These are phyloP conservation scores for Dothistroma septosporum DNA, from an alignment of 2,329 filamentous ascomycete genomes.

Conservation along the genomic window DNA sequence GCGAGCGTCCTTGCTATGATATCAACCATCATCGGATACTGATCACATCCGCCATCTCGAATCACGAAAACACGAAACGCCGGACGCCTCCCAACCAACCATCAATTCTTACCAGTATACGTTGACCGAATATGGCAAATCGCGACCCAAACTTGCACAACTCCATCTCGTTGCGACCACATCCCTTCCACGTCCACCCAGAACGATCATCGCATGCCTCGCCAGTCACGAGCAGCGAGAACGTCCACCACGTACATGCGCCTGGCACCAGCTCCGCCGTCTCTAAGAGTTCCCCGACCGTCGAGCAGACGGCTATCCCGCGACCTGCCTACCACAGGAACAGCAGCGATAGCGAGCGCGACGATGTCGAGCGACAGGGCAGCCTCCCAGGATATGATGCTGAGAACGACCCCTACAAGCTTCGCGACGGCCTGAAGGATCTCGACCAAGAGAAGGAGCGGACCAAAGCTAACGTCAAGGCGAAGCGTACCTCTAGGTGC, in stretches of 20 bases:
- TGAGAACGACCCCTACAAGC: constrained; percentile 75
- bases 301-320: constrained; percentile 19
- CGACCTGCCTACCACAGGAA: constrained; percentile 34
- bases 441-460: constrained; percentile 64
- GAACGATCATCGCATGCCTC: constrained; percentile 23
- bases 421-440: constrained; percentile 73
- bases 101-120: background rate
- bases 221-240: constrained; percentile 24
- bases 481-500: constrained; percentile 55
- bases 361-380: constrained; percentile 45
- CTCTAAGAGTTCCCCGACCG: constrained; percentile 40
- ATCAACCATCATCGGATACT: background rate
- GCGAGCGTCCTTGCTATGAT: background rate
- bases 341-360: constrained; percentile 27
- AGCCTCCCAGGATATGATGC: constrained; percentile 54
- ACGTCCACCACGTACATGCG: constrained; percentile 24
- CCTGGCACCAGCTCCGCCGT: constrained; percentile 28
- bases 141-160: constrained; percentile 46
- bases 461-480: constrained; percentile 77
- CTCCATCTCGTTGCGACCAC: constrained; percentile 47
- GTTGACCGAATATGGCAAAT: constrained; percentile 19
- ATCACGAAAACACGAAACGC: background rate
- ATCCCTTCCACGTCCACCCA: constrained; percentile 40
- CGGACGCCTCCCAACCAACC: background rate
- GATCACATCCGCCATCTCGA: background rate